A percentile compares a stretch with the other conserved stretches of the same genome.
Evolutionary conservation across 2,329 filamentous ascomycete genomes (phyloP).

Genomic region (Zasmidium cellare): DNA sequence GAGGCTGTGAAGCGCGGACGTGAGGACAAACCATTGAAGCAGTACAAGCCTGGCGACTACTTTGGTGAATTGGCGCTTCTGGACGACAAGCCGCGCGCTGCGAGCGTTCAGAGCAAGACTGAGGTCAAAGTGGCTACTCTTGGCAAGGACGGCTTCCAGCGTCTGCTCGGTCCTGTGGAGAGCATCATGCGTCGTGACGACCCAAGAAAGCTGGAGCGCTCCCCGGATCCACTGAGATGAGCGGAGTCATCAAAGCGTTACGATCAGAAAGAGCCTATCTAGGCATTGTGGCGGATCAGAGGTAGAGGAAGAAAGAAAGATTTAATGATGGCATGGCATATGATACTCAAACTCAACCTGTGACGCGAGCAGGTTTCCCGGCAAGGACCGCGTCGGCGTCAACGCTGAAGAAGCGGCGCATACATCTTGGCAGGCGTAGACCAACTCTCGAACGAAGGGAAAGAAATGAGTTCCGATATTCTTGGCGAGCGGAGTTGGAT

Average conservation of each 20-base stretch:
- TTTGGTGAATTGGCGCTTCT: constrained; percentile 94
- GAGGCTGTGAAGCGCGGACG: constrained; percentile 79
- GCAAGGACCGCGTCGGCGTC: not conserved
- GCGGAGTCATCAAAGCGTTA: not conserved
- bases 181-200: constrained; percentile 85
- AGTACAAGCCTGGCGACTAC: constrained; percentile 89
- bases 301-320: not conserved
- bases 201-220: constrained; percentile 44
- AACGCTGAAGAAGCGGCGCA: not conserved
- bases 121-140: constrained; percentile 92
- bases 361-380: not conserved
- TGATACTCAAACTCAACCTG: not conserved
- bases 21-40: constrained; percentile 68
- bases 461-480: no score
- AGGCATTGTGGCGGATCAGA: not conserved
- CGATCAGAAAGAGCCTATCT: not conserved
- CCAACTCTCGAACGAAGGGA: no score
- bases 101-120: constrained; percentile 78
- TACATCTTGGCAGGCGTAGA: not conserved
- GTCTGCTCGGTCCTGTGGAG: constrained; percentile 87
- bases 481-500: no score
- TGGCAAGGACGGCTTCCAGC: constrained; percentile 92
- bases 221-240: constrained; percentile 21
- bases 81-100: constrained; percentile 90
- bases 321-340: not conserved